Conservation (phyloP, 352 stramenopile genomes). For the Pythium utonaiense region DNA sequence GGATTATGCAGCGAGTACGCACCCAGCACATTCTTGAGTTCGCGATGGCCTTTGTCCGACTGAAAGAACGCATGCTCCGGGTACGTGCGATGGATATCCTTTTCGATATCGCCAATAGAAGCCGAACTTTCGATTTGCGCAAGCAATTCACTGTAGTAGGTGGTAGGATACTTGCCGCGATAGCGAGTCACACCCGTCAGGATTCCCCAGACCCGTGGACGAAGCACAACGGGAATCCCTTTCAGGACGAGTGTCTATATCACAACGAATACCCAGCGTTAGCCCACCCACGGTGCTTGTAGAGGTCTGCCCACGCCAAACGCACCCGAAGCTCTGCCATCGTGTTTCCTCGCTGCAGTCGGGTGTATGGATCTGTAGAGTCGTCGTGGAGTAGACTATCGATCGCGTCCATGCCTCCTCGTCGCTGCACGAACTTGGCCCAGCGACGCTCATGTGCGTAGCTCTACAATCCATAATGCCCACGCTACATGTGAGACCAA, state of each 20-base stretch:
- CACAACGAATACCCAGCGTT: not conserved
- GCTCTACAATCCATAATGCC: constrained; percentile 18
- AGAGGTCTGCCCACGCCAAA: not conserved
- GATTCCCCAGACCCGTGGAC: constrained; percentile 37
- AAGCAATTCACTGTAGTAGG: constrained; percentile 37
- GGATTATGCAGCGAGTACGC: constrained; percentile 60
- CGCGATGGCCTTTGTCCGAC: constrained; percentile 34
- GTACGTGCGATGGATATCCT: constrained; percentile 61
- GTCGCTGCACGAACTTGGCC: constrained; percentile 37
- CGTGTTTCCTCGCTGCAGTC: constrained; percentile 5
- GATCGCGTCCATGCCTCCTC: constrained; percentile 34
- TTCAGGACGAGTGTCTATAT: constrained; percentile 34
- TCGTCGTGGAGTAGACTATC: constrained; percentile 26
- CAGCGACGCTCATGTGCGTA: constrained; percentile 42
- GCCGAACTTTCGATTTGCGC: constrained; percentile 18
- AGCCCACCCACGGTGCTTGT: not conserved
- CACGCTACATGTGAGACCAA: not conserved
- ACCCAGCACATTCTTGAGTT: constrained; percentile 51
- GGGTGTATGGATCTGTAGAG: not conserved
- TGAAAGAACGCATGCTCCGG: constrained; percentile 60
- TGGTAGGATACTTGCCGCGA: constrained; percentile 18
- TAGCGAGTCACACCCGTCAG: constrained; percentile 36
- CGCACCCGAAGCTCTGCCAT: constrained; percentile 20
- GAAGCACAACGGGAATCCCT: constrained; percentile 39
- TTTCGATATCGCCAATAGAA: constrained; percentile 55